These are phyloP conservation scores for Leccinellum albellum DNA, from an alignment of 768 basidiomycete species.

Conservation along the genomic window DNA sequence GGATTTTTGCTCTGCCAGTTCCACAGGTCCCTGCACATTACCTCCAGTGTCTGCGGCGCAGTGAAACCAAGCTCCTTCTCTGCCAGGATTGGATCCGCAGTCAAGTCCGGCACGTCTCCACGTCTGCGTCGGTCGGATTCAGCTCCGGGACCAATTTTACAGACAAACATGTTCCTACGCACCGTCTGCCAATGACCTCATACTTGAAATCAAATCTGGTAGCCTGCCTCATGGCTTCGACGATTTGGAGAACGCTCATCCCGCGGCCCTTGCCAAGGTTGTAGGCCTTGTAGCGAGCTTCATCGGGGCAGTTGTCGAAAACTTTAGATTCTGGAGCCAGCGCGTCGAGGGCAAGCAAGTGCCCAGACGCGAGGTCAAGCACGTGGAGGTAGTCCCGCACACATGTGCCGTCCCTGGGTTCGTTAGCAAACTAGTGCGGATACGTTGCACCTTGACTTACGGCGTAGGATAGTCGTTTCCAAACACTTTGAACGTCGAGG, in stretches of 20 bases:
- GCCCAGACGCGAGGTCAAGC: constrained; percentile 92
- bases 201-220: constrained; percentile 86
- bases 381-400: constrained; percentile 95
- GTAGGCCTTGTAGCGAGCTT: constrained; percentile 83
- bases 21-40: constrained; percentile 97
- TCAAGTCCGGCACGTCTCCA: constrained; percentile 95
- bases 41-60: constrained; percentile 74
- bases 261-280: constrained; percentile 95
- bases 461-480: constrained; percentile 96
- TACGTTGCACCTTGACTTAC: constrained; percentile 39
- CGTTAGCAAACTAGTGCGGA: neutral
- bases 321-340: constrained; percentile 53
- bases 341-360: constrained; percentile 86
- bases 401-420: constrained; percentile 84
- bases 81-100: constrained; percentile 88
- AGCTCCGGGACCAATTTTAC: constrained; percentile 1
- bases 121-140: constrained; percentile 43
- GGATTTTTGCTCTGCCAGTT: constrained; percentile 98
- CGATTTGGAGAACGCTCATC: constrained; percentile 88
- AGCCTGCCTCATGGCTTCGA: constrained; percentile 90
- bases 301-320: constrained; percentile 52
- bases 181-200: constrained; percentile 90
- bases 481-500: constrained; percentile 73
- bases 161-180: constrained; percentile 26
- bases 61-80: constrained; percentile 92